phyloP scores from a whole-genome alignment of 1,284 basidiomycete species.

The Cutaneotrichosporon dermatis region DNA sequence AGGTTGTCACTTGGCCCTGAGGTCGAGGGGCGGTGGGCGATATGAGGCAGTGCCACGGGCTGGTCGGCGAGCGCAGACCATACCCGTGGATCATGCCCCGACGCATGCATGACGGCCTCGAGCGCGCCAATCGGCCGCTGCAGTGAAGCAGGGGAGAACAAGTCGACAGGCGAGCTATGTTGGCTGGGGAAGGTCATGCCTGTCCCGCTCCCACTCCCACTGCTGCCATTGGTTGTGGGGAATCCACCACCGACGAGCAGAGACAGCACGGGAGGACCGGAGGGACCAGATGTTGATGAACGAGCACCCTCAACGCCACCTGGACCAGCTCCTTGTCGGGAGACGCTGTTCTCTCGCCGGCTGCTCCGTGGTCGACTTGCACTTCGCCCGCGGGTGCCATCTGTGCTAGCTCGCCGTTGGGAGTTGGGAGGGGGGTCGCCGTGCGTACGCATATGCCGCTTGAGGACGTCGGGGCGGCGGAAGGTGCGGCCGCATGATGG shows the following conservation, averaged over 20 bases:
- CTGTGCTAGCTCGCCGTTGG: no score
- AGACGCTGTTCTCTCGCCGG: neutral
- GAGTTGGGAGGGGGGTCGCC: neutral
- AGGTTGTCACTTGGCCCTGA: no score
- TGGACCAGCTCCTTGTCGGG: no score
- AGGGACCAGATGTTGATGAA: no score
- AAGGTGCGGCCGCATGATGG: neutral
- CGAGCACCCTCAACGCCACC: no score
- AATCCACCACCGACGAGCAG: neutral
- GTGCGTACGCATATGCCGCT: neutral
- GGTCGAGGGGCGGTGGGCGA: no score
- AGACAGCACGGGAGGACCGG: neutral
- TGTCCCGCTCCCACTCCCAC: no score
- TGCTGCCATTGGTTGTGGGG: no score
- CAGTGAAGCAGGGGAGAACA: neutral
- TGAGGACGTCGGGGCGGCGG: constrained; percentile 1
- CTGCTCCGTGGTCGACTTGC: neutral
- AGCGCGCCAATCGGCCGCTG: neutral
- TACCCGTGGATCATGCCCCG: neutral
- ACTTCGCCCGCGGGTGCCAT: neutral
- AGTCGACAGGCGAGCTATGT: no score
- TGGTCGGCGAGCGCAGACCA: no score
- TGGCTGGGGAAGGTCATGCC: no score
- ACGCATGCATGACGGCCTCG: neutral
- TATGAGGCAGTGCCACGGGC: no score